Evolutionary conservation across 345 rosid genomes (phyloP).

Genomic region (Streptanthus diversifolius): DNA sequence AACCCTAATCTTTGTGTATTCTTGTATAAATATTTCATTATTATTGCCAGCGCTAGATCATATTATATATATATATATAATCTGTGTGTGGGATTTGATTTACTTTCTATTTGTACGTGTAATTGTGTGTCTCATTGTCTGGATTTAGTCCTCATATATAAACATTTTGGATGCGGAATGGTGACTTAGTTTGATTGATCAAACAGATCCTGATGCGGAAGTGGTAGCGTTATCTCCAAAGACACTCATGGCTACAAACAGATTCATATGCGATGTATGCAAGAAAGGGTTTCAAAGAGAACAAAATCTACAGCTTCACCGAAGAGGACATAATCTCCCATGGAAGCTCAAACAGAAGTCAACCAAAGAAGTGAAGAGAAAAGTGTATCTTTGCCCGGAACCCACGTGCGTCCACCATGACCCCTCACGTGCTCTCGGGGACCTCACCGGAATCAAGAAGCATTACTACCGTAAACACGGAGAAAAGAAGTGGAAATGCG

Average conservation of each 20-base stretch:
- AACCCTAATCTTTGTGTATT: background rate
- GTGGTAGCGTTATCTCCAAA: conserved; percentile 86
- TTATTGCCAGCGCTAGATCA: background rate
- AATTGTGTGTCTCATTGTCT: background rate
- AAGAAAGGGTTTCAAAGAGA: conserved; percentile 88
- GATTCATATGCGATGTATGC: conserved; percentile 86
- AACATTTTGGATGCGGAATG: background rate
- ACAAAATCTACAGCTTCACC: conserved; percentile 81
- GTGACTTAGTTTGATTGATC: background rate
- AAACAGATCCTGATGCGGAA: conserved; percentile 82
- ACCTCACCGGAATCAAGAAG: conserved; percentile 79
- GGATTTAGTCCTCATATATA: background rate
- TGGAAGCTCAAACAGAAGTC: conserved; percentile 83
- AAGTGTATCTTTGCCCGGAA: conserved; percentile 81
- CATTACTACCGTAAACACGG: conserved; percentile 82
- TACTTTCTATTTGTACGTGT: background rate
- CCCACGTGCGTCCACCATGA: conserved; percentile 89
- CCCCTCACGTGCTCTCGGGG: conserved; percentile 79
- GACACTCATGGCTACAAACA: conserved; percentile 85
- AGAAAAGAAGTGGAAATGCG: conserved; percentile 89
- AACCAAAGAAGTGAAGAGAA: conserved; percentile 73
- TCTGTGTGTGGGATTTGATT: background rate
- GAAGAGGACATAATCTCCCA: conserved; percentile 86
- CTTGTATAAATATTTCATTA: background rate
- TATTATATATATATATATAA: background rate